phyloP scores from a whole-genome alignment of 805 yeast species.

The Helenozyma rhizophorensis region DNA sequence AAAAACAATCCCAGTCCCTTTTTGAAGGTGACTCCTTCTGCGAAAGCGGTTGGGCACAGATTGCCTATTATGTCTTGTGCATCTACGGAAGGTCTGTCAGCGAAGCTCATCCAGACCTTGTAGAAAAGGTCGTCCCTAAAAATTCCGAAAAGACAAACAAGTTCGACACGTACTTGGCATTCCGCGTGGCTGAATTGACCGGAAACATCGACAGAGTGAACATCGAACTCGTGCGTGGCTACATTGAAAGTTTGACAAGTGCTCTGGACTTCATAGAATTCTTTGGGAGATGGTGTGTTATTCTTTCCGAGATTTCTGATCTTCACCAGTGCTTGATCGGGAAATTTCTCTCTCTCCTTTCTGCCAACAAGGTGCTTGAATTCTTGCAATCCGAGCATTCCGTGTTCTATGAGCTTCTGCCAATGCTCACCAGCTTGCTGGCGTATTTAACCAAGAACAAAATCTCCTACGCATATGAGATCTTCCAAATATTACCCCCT shows the following conservation, averaged over 20 bases:
- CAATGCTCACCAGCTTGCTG: slow-evolving; percentile 6
- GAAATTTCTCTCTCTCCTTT: slow-evolving; percentile 1
- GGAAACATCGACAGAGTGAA: slow-evolving; percentile 23
- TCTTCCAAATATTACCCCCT: slow-evolving; percentile 6
- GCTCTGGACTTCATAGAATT: slow-evolving; percentile 1
- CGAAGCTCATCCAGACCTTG: slow-evolving; percentile 4
- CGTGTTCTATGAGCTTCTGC: slow-evolving; percentile 9
- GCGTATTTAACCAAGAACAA: neutral
- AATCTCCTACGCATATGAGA: slow-evolving; percentile 1
- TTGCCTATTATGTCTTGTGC: slow-evolving; percentile 45
- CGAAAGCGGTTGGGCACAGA: slow-evolving; percentile 36
- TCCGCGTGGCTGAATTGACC: slow-evolving; percentile 49
- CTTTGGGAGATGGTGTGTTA: slow-evolving; percentile 50
- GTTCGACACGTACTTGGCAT: slow-evolving; percentile 33
- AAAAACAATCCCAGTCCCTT: slow-evolving; percentile 4
- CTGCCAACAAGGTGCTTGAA: neutral
- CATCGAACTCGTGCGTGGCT: slow-evolving; percentile 10
- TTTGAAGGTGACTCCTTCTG: slow-evolving; percentile 8
- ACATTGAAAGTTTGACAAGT: slow-evolving; percentile 4
- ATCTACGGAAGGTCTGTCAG: slow-evolving; percentile 32
- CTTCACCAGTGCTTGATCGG: slow-evolving; percentile 7
- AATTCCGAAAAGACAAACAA: slow-evolving; percentile 2
- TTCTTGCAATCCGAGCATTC: slow-evolving; percentile 3
- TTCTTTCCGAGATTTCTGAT: slow-evolving; percentile 34
- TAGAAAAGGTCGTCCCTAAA: slow-evolving; percentile 10